Base-by-base conservation (phyloP, 352 stramenopile genomes). In the Phytopythium montanum region DNA sequence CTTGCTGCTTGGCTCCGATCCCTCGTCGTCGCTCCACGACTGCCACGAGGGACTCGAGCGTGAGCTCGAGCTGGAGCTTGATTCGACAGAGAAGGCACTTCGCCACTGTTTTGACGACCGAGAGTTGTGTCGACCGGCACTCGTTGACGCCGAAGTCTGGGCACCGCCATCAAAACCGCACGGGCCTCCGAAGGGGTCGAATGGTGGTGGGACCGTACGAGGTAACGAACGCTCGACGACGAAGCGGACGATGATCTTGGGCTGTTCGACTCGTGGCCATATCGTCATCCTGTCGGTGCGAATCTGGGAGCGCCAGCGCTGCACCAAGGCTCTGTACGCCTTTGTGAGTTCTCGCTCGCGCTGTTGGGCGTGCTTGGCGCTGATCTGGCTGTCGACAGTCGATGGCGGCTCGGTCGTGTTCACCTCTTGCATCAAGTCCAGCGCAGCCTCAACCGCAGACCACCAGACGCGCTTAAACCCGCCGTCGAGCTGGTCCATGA, bases 401-500 rank as follows among this genome's bases (percentile, higher is more conserved):
- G 1, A 2, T 21, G 38, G 16, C 13, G 16, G 3, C 38, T 23
- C 38, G 38, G 7, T 13, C 3, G 38, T 23, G 14, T 5, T 13
- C 25, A 59, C 58, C 19, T 60, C 39, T 45, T 60, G 26, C 5
- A 49, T 18, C 14, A 46, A 19, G 13, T 45, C 48, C 21, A 59
- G 10, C 25, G 26, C 52, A 36, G 26, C 36, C 36, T 73, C 58
- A 6, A 75, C 46, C 3, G 66, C 61, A 16, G 74, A 64, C 26
- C 48, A 9, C 70, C 70, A 77, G 3, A 77, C 60, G 26, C 39
- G 52, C 50, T 65, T 64, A 1, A 72, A 52, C 13, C 70, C 52
- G 16, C 49, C 56, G 0, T 64, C 64, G 4, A 77, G 51, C 12
- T 74, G 16, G 19, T 65, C 52, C 19, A 75, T 36, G 46, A 77